Evolutionary conservation across 2,329 filamentous ascomycete genomes (phyloP), one percentile per base, ranked within the genome.

Genomic region (Cladorrhinum sp.): DNA sequence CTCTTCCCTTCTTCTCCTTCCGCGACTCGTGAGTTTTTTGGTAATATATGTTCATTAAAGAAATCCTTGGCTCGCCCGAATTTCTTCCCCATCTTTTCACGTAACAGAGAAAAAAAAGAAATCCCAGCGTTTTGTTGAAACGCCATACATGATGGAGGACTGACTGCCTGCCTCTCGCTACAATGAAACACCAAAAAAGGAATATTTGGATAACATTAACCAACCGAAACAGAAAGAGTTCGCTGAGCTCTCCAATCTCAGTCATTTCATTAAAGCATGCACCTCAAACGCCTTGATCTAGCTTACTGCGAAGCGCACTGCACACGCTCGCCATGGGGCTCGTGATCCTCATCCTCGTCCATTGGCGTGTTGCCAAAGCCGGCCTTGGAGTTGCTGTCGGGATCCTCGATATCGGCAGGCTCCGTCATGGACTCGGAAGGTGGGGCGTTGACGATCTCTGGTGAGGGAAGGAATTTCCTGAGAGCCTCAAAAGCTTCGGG

Each of bases 391-490:
- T 82, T 85, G 48, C 97, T 94, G 48, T 97, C 94, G 48, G 96
- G 81, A 62, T 96, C 90, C 75, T 98, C 92, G 33, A 98, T 83
- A 55, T 90, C 86, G 69, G 88, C 96, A 68, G 91, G 89, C 72
- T 99, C 95, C 20, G 90, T 90, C 92, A 98, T 97, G 30, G 90
- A 87, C 72, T 98, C 93, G 26, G 82, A 70, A 4, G 94, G 92
- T 52, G 92, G 90, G 23, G 84, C 76, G 59, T 83, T 79, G 73
- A 90, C 82, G 42, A 87, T 73, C 42, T 77, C 66, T 1, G 84
- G 88, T 1, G 89, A 78, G 1, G 94, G 94, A n/a, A 99, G 85
- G 59, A 96, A 87, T 69, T 87, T 84, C 73, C 95, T 92, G 42
- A 99, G 87, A 12, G 88, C 82, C 60, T 91, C 86, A 69, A 96